Base-by-base conservation (phyloP, 352 stramenopile species). In the Globisporangium paroecandrum region DNA sequence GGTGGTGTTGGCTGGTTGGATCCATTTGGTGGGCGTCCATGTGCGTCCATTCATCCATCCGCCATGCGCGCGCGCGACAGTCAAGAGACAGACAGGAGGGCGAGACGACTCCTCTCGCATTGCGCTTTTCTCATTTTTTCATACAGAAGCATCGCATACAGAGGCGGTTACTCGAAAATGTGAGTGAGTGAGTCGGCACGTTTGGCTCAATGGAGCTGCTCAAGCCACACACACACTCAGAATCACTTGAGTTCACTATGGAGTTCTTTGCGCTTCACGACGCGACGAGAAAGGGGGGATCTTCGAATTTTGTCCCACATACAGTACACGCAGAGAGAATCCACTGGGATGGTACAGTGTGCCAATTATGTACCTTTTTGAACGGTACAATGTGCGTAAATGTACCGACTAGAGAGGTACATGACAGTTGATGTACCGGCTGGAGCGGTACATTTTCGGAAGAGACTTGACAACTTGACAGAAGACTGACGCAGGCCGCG, bases 11-110 rank as follows among this genome's bases (percentile, higher is more conserved):
- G 36, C 36, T 43, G 38, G 38, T 46, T 46, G 38, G 38, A 46
- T 46, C 38, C 38, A 25, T 27, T 38, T 38, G 32, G 32, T 38
- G 32, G 32, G 32, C 32, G 32, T 38, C 27, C 12, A 34, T 25
- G 54, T 58, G 54, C 54, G 54, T 59, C 54, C 54, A 59, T n/a
- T 34, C 54, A 59, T 59, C 29, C 54, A 10, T 59, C 15, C 54
- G 27, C 2, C 51, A 27, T 34, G 25, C 49, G 13, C 3, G 25
- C 49, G 13, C 3, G 25, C 27, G 27, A 22, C 54, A 12, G 25
- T 27, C 27, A 59, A 59, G 54, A 59, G 54, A 59, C 54, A 59
- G 54, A 59, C 54, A 59, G 18, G 15, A 20, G 6, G 7, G 32
- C 29, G 41, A 15, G 9, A 13, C 15, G 25, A 38, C 20, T 59